Evolutionary conservation across 163 green algal species (phyloP), one percentile per base, ranked within the genome.

Genomic region (Chlamydomonas reinhardtii): DNA sequence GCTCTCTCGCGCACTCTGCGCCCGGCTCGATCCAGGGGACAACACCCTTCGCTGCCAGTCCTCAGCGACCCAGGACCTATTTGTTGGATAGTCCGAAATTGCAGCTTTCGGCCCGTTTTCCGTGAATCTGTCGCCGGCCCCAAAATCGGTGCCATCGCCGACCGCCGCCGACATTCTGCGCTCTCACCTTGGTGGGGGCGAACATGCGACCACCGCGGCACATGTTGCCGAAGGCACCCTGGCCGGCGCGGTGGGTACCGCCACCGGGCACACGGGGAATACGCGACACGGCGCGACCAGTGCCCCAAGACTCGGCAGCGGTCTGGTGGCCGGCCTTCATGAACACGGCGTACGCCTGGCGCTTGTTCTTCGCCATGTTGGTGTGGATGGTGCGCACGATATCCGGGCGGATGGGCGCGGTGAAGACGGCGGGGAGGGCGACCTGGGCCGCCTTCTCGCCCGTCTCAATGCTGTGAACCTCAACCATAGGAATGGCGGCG

Each of bases 171-270:
- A 56, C 48, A 56, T 56, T 56, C 48, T 56, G 48, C 48, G 48
- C 48, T 56, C 9, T 56, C 14, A 94, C 96, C 95, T 99, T 99
- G 91, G 95, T 99, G 76, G 98, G 98, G 27, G 97, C 95, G 88
- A 99, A 99, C 98, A 99, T 99, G 90, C 96, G 95, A 65, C 98
- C 98, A 80, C 98, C 98, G 71, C 98, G 96, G 94, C 96, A 99
- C 98, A 99, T 99, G 96, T 99, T 99, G 77, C 98, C 98, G 89
- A 99, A 99, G 70, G 98, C 98, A 92, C 95, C 98, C 95, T 99
- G 98, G 66, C 98, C 98, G 83, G 98, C 97, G 59, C 97, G 90
- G 94, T 99, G 96, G 64, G 98, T 99, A 89, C 83, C 98, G 85
- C 98, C 98, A 87, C 98, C 98, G 56, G 98, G 98, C 52, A 99